Evolutionary conservation across 1,139 yeast genomes (phyloP), one percentile per base, ranked within the genome.

Genomic region (Scheffersomyces titani): DNA sequence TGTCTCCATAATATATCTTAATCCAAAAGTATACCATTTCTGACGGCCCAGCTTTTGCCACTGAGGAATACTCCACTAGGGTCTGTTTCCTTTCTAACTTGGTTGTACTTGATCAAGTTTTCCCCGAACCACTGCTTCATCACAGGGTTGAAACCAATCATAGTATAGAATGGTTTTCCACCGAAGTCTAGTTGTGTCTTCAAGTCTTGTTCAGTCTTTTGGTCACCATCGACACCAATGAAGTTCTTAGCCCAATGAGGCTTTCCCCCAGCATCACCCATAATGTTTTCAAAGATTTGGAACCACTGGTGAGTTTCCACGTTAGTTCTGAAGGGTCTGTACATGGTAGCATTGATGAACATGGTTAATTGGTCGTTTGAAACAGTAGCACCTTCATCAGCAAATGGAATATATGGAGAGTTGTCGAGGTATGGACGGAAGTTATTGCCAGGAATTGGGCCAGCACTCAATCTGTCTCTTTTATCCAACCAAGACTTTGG

Each of bases 191-290:
- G 61, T 63, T 80, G 84, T 24, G 74, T 75, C 30, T 70, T 51
- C 56, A 77, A 73, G 58, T 78, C 80, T 49, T 73, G 77, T 3
- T 70, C 72, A 1, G 77, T 73, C 58, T 73, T 75, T 54, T 75
- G 76, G 13, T 65, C 66, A 6, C 78, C 61, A 9, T 76, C 77
- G 44, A 87, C 74, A 2, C 97, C 97, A 62, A 92, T 81, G 70
- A 92, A 94, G 73, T 93, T 93, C 79, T 94, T 94, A n/a, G 99
- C 99, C 99, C 99, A 94, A 71, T 94, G 99, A 1, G 99, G 99
- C 70, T 88, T 90, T 52, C 99, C 99, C 48, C 90, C 93, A 21
- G 89, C 93, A 45, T 84, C 85, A 55, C 81, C 80, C 80, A 93
- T 80, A 1, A 91, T 83, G 57, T 84, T 82, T 72, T 94, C 99